Base-by-base conservation (phyloP, 1,139 yeast species). In the Debaryomyces robertsiae region DNA sequence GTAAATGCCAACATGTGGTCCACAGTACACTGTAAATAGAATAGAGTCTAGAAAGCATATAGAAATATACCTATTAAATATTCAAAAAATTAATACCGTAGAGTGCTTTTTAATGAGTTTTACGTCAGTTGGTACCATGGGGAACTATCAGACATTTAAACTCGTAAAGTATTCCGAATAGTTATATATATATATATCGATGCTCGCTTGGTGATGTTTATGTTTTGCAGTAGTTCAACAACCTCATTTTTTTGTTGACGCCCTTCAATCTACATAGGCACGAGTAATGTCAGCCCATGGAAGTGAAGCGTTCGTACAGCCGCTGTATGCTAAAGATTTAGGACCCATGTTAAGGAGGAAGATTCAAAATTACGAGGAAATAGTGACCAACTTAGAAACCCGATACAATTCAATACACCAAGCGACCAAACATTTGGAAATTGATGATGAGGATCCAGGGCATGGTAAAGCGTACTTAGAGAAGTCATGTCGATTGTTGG, bases 1-100 rank as follows among this genome's bases (percentile, higher is more conserved):
- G 45, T 0, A 77, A 94, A 50, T 91, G 98, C 64, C 79, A 75
- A 7, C 39, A 47, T 0, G 73, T 66, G 14, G 55, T 57, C 18
- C 39, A 45, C 38, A 29, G 13, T 30, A 27, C 28, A 30, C 23
- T 39, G 41, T 39, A 38, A 38, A 38, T 39, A 39, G 34, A 23
- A 17, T 27, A 33, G 11, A 11, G 7, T 19, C 11, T 24, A 24
- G 24, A 6, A 32, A 7, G n/a, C 25, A 31, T 36, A 36, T 23
- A 36, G 11, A 25, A 33, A 30, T n/a, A n/a, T n/a, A n/a, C n/a
- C n/a, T n/a, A n/a, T n/a, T n/a, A 17, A 25, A 28, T 4, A 11
- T 13, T n/a, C 10, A n/a, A 10, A n/a, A 25, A 25, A 25, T 9
- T 25, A n/a, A 5, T 13, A 13, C 6, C 6, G 11, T 25, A n/a